Conservation (phyloP, 2,329 filamentous ascomycete genomes). For the Arthrobotrys entomopaga region DNA sequence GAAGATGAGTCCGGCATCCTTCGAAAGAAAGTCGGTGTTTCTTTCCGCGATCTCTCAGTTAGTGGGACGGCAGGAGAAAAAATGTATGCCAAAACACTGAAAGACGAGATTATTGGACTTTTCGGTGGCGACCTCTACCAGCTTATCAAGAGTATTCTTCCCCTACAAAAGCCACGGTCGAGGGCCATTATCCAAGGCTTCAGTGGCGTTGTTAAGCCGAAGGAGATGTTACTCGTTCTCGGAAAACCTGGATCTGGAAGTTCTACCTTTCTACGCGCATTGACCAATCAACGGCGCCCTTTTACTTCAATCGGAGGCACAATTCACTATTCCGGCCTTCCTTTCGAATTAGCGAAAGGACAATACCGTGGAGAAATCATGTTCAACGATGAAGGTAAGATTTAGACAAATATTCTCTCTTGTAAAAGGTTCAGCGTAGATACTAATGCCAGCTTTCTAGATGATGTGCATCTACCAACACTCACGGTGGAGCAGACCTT, state of each 20-base stretch:
- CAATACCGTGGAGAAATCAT: conserved; percentile 79
- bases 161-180: conserved; percentile 66
- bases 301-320: conserved; percentile 76
- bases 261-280: conserved; percentile 78
- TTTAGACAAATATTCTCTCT: background rate
- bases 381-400: conserved; percentile 80
- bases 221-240: conserved; percentile 78
- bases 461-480: conserved; percentile 71
- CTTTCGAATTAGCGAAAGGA: conserved; percentile 73
- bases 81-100: conserved; percentile 56
- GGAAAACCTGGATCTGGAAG: conserved; percentile 79
- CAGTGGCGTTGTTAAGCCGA: conserved; percentile 73
- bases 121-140: conserved; percentile 57
- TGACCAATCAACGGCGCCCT: conserved; percentile 74
- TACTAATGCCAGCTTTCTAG: conserved; percentile 31
- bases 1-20: conserved; percentile 56
- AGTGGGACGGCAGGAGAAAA: conserved; percentile 56
- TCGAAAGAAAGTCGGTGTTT: conserved; percentile 58
- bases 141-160: conserved; percentile 43
- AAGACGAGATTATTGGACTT: conserved; percentile 56
- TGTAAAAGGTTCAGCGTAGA: background rate
- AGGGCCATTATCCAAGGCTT: conserved; percentile 73
- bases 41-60: conserved; percentile 58
- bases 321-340: conserved; percentile 76
- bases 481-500: conserved; percentile 82